A percentile compares a stretch with the other conserved stretches of the same genome.
Evolutionary conservation across 441 rosid species (phyloP).

Genomic region (Caryocar brasiliense): DNA sequence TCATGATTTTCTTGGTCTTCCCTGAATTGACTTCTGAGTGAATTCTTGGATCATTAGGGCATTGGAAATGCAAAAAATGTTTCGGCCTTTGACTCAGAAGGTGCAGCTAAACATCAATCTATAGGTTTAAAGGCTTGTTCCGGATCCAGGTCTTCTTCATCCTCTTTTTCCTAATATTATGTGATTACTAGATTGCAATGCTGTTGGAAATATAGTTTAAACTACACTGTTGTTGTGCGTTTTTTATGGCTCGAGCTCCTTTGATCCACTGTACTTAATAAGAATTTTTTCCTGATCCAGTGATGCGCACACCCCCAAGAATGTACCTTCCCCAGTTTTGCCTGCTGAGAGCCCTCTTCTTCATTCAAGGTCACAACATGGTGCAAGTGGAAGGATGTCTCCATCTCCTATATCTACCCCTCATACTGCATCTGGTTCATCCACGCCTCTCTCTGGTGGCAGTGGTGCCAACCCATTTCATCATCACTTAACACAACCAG

Average conservation of each 20-base stretch:
- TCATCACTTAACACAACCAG: too few species aligned
- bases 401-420: constrained; percentile 57
- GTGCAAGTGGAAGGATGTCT: constrained; percentile 43
- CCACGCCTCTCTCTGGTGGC: constrained; percentile 47
- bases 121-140: constrained; percentile 28
- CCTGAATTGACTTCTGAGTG: too few species aligned
- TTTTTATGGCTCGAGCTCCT: too few species aligned
- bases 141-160: constrained; percentile 31
- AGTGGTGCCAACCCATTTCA: constrained; percentile 48
- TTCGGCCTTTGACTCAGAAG: too few species aligned
- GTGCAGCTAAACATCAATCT: too few species aligned
- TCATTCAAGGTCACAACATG: constrained; percentile 42
- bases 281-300: too few species aligned
- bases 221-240: too few species aligned
- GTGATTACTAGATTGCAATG: background rate
- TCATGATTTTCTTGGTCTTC: too few species aligned
- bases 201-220: background rate
- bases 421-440: constrained; percentile 43
- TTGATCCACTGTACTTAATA: too few species aligned
- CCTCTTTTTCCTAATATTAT: constrained; percentile 1
- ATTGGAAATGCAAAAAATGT: constrained; percentile 34
- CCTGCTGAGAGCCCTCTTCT: constrained; percentile 49
- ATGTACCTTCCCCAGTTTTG: constrained; percentile 47
- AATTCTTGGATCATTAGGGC: too few species aligned
- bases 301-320: constrained; percentile 33